A percentile compares a stretch with the other conserved stretches of the same genome.
These are phyloP conservation scores for Verticillium albo-atrum DNA, from an alignment of 2,329 filamentous ascomycete genomes.

Conservation along the genomic window DNA sequence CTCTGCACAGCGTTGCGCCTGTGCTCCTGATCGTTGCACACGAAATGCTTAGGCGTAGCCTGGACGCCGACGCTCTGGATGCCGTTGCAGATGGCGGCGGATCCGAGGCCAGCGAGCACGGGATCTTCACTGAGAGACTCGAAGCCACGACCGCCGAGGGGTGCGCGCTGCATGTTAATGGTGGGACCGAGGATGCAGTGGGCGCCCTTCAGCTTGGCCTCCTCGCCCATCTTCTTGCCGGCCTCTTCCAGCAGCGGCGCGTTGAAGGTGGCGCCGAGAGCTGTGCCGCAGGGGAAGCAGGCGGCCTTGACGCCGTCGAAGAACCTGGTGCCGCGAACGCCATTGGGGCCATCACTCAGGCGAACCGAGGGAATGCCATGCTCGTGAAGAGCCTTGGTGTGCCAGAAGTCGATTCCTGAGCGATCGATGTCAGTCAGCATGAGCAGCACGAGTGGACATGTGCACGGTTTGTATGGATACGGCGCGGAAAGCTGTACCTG, in stretches of 20 bases:
- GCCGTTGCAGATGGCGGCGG: slow-evolving; percentile 47
- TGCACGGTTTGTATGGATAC: not conserved
- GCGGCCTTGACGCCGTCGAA: slow-evolving; percentile 59
- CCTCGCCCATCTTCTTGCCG: slow-evolving; percentile 46
- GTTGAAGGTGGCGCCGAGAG: slow-evolving; percentile 55
- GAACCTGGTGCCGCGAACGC: slow-evolving; percentile 63
- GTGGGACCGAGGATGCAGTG: slow-evolving; percentile 57
- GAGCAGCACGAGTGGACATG: not conserved
- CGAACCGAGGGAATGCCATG: slow-evolving; percentile 61
- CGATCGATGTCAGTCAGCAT: not conserved
- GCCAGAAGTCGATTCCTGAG: slow-evolving; percentile 64
- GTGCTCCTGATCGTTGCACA: slow-evolving; percentile 59
- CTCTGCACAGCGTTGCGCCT: slow-evolving; percentile 51
- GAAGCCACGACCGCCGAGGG: slow-evolving; percentile 56
- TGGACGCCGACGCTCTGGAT: slow-evolving; percentile 53
- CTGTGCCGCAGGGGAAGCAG: slow-evolving; percentile 58
- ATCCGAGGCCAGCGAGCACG: slow-evolving; percentile 49
- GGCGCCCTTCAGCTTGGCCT: slow-evolving; percentile 51
- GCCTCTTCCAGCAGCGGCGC: slow-evolving; percentile 44
- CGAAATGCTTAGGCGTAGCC: slow-evolving; percentile 57
- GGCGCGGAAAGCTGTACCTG: slow-evolving; percentile 29
- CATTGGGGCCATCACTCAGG: slow-evolving; percentile 66
- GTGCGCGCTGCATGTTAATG: slow-evolving; percentile 57
- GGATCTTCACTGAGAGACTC: slow-evolving; percentile 57
- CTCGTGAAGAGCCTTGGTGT: slow-evolving; percentile 56